phyloP scores from a whole-genome alignment of 345 rosid genomes.

The Schrenkiella parvula region DNA sequence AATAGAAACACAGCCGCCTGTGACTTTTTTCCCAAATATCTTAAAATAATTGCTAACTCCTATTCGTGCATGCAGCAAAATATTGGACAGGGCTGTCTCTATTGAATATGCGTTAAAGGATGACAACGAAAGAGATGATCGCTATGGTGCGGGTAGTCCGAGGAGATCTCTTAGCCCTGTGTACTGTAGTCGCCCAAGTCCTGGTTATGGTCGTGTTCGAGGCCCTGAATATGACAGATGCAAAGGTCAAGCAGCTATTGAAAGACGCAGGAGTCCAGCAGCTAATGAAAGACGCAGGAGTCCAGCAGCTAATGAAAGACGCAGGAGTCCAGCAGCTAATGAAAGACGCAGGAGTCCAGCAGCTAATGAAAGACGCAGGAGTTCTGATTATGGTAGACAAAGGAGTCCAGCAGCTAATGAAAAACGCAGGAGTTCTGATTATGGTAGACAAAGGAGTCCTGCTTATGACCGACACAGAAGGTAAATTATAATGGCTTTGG shows the following conservation, averaged over 20 bases:
- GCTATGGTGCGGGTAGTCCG: slow-evolving; percentile 45
- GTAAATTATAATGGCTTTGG: not conserved
- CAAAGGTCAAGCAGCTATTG: slow-evolving; percentile 48
- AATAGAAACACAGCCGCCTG: not conserved
- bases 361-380: slow-evolving; percentile 38
- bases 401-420: slow-evolving; percentile 47
- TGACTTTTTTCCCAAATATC: not conserved
- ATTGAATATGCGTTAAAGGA: slow-evolving; percentile 83
- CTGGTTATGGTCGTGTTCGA: slow-evolving; percentile 56
- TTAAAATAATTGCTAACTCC: not conserved
- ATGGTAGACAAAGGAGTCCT: slow-evolving; percentile 23
- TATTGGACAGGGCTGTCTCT: slow-evolving; percentile 73
- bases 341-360: slow-evolving; percentile 3
- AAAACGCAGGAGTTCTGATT: slow-evolving; percentile 38
- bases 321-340: no score
- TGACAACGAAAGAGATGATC: slow-evolving; percentile 63
- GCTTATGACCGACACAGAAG: slow-evolving; percentile 4
- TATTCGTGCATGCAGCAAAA: slow-evolving; percentile 43
- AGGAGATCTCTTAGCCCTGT: slow-evolving; percentile 70
- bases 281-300: slow-evolving; percentile 43
- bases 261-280: slow-evolving; percentile 40
- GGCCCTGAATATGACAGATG: slow-evolving; percentile 69
- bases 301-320: slow-evolving; percentile 51
- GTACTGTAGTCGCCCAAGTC: slow-evolving; percentile 54
- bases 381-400: no score